A percentile compares a stretch with the other conserved stretches of the same genome.
These are phyloP conservation scores for Yamadazyma atlantica DNA, from an alignment of 1,139 yeast species.

Conservation along the genomic window DNA sequence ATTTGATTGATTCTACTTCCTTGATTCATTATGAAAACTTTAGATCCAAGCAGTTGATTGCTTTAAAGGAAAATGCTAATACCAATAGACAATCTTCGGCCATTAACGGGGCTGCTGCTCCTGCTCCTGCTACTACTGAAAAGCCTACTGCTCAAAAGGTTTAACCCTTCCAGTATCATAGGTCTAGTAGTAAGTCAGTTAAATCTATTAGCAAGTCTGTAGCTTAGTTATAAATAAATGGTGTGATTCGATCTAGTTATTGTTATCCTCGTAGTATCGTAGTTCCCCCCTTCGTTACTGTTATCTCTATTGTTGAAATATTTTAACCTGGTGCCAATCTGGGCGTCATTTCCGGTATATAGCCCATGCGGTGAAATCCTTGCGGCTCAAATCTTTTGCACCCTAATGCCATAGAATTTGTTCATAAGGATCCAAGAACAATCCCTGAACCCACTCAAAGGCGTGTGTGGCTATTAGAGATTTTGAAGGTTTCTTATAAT, in stretches of 20 bases:
- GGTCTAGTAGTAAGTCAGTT: not conserved
- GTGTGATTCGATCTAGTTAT: too few species aligned
- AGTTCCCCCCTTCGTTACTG: too few species aligned
- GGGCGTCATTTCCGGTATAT: not conserved
- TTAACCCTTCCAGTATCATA: conserved; percentile 2
- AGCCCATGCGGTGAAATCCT: conserved; percentile 1
- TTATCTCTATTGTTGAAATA: too few species aligned
- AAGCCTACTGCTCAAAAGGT: conserved; percentile 10
- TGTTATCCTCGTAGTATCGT: not conserved
- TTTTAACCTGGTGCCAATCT: too few species aligned
- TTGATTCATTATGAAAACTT: conserved; percentile 88
- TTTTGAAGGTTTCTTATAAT: too few species aligned
- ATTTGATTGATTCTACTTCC: conserved; percentile 90
- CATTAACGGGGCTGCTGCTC: conserved; percentile 2
- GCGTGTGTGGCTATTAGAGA: too few species aligned
- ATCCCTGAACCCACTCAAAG: too few species aligned
- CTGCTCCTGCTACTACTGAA: not conserved
- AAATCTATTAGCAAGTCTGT: too few species aligned
- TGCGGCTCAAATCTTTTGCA: conserved; percentile 6
- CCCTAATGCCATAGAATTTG: conserved; percentile 1
- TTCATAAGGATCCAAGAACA: too few species aligned
- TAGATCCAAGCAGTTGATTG: conserved; percentile 90
- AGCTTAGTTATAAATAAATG: not conserved
- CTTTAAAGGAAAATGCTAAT: conserved; percentile 84
- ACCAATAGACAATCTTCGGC: conserved; percentile 34